Conservation (phyloP, 169 alveolate genomes). For the Plasmodium fragile region DNA sequence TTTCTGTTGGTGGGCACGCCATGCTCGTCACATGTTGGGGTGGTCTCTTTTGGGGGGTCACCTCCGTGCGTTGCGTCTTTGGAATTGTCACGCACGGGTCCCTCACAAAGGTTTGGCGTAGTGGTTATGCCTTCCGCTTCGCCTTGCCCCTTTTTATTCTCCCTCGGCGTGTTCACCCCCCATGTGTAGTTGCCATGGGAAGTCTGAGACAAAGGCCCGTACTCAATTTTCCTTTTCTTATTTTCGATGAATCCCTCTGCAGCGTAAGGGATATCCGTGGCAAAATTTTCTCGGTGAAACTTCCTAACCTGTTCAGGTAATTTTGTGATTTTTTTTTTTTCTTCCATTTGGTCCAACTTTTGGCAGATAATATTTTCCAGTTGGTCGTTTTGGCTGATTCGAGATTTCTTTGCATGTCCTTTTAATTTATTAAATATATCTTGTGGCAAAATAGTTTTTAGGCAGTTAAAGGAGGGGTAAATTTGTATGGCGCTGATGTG, state of each 20-base stretch:
- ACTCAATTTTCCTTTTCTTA: background rate
- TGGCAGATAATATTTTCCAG: slow-evolving; percentile 34
- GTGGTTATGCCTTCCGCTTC: background rate
- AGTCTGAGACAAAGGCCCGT: background rate
- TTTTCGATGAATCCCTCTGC: background rate
- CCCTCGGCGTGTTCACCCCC: background rate
- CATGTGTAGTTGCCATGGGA: background rate
- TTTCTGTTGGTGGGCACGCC: background rate
- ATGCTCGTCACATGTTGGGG: background rate
- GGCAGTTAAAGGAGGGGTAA: slow-evolving; percentile 45
- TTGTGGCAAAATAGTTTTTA: slow-evolving; percentile 23
- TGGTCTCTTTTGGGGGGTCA: background rate
- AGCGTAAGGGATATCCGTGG: background rate
- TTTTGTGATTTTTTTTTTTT: background rate
- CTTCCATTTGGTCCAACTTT: slow-evolving; percentile 1
- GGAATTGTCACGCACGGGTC: background rate
- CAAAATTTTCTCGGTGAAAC: background rate
- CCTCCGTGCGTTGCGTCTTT: background rate
- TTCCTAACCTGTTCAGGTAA: background rate
- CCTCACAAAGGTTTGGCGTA: background rate
- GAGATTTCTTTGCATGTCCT: slow-evolving; percentile 29
- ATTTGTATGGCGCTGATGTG: slow-evolving; percentile 19
- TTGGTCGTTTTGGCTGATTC: slow-evolving; percentile 9
- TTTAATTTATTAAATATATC: slow-evolving; percentile 30
- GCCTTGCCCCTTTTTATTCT: background rate